These are phyloP conservation scores for Cyclotella baltica DNA, from an alignment of 108 stramenopile genomes.

Conservation along the genomic window DNA sequence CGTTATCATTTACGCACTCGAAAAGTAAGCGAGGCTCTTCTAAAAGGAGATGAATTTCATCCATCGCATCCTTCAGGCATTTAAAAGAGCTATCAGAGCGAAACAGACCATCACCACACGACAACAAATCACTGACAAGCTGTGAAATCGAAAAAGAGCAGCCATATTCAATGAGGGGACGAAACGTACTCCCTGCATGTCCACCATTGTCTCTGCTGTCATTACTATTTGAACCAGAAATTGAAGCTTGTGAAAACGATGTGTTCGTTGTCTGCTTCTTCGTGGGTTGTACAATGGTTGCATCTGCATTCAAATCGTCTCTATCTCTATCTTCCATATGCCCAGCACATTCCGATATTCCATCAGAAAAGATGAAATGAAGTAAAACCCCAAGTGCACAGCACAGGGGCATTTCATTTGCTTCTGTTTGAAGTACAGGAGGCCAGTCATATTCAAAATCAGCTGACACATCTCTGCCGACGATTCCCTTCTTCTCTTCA, in stretches of 20 bases:
- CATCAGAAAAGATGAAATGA: background rate
- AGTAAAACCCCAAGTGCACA: background rate
- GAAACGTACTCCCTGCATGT: background rate
- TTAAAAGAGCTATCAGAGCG: background rate
- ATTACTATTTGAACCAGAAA: no score
- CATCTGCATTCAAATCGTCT: background rate
- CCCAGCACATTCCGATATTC: background rate
- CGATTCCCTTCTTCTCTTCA: background rate
- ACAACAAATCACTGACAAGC: background rate
- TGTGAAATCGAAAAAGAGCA: background rate
- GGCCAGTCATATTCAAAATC: background rate
- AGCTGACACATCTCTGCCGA: background rate
- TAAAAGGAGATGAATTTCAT: background rate
- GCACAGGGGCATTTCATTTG: background rate
- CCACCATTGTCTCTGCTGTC: background rate
- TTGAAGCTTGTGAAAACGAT: constrained; percentile 7
- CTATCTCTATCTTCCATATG: background rate
- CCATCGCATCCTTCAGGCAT: background rate
- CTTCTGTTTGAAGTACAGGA: no score
- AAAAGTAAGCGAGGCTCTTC: background rate
- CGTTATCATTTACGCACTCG: background rate
- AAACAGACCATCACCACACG: constrained; percentile 3
- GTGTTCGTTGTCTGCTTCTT: background rate
- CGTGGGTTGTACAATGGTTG: background rate
- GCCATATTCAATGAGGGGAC: constrained; percentile 1